Percentiles rank a stretch among this genome's conserved stretches.
phyloP scores from a whole-genome alignment of 176 grass and related monocot genomes.

The Triticum turgidum region DNA sequence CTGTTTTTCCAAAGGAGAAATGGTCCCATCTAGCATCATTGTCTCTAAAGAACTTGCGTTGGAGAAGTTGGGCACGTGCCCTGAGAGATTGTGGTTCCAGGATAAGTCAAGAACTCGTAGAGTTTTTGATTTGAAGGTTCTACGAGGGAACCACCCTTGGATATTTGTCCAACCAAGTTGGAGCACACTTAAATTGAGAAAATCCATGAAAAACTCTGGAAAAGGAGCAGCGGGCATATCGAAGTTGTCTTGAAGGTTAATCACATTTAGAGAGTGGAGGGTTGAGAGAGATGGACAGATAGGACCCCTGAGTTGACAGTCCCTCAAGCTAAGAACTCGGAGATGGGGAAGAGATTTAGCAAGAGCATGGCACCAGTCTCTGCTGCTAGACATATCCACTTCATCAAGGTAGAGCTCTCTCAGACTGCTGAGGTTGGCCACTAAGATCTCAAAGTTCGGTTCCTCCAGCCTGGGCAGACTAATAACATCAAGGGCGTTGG shows the following conservation, averaged over 20 bases:
- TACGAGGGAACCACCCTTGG: constrained; percentile 6
- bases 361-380: not conserved
- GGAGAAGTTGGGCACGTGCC: not conserved
- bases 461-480: not conserved
- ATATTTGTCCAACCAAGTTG: not conserved
- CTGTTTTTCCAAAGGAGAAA: not conserved
- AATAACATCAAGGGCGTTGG: not conserved
- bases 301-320: constrained; percentile 1
- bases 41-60: not conserved
- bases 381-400: not conserved
- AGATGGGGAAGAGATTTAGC: constrained; percentile 10
- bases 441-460: not conserved
- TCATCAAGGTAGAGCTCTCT: not conserved
- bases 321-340: constrained; percentile 24
- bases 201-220: constrained; percentile 12
- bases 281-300: constrained; percentile 1
- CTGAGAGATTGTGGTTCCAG: constrained; percentile 5
- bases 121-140: not conserved
- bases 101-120: constrained; percentile 39
- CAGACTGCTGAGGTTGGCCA: not conserved
- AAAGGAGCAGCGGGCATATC: not conserved
- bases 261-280: not conserved
- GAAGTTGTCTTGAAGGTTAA: not conserved
- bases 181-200: constrained; percentile 7
- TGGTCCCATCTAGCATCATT: not conserved